phyloP scores from a whole-genome alignment of 164 flowering plant genomes.

The Dillenia suffruticosa region DNA sequence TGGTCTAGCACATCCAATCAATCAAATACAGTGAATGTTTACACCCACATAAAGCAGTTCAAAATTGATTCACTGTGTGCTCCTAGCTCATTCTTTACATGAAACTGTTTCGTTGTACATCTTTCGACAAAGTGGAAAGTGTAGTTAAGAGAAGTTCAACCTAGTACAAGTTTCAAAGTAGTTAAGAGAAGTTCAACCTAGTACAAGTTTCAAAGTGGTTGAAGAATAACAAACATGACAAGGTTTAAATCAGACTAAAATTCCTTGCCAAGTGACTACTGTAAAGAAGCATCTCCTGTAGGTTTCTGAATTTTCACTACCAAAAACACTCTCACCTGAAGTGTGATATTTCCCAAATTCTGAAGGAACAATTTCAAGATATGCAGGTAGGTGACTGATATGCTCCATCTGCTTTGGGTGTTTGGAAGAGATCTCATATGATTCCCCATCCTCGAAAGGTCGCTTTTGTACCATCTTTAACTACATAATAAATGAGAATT shows the following conservation, averaged over 20 bases:
- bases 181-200: background rate
- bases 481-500: slow-evolving; percentile 20
- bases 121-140: too few species aligned
- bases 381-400: slow-evolving; percentile 12
- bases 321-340: slow-evolving; percentile 24
- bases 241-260: background rate
- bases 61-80: background rate
- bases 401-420: slow-evolving; percentile 27
- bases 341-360: slow-evolving; percentile 9
- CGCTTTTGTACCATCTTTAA: slow-evolving; percentile 43
- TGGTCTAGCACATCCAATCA: background rate
- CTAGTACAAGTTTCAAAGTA: too few species aligned
- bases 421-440: slow-evolving; percentile 30
- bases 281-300: too few species aligned
- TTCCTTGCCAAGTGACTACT: too few species aligned
- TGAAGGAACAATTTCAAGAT: slow-evolving; percentile 11
- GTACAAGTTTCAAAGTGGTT: background rate
- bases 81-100: background rate
- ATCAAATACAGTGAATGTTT: background rate
- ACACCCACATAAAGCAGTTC: background rate
- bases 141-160: background rate
- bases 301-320: background rate
- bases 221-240: background rate
- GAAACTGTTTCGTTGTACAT: too few species aligned
- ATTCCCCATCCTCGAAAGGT: slow-evolving; percentile 32